These are phyloP conservation scores for Eremomyces bilateralis DNA, from an alignment of 495 filamentous ascomycete genomes.

Conservation along the genomic window DNA sequence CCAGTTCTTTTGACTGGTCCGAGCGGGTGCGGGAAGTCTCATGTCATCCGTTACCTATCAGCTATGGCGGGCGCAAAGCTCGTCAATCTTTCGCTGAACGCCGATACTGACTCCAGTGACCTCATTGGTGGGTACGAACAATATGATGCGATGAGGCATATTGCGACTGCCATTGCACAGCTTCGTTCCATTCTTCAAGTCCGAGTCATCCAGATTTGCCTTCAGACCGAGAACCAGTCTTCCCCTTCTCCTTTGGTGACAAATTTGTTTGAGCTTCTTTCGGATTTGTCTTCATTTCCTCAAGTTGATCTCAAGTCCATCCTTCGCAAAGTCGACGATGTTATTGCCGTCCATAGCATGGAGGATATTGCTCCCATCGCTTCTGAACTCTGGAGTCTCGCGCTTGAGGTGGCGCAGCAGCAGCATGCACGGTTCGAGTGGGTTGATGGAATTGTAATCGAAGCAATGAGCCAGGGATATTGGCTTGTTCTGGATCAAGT, in stretches of 20 bases:
- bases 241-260: background rate
- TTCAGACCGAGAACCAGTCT: background rate
- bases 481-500: conserved; percentile 96
- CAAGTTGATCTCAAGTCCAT: conserved; percentile 2
- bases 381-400: conserved; percentile 19
- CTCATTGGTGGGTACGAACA: conserved; percentile 94
- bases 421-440: conserved; percentile 77
- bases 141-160: conserved; percentile 51
- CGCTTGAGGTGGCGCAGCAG: conserved; percentile 19
- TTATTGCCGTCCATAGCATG: background rate
- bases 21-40: conserved; percentile 72
- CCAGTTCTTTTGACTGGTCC: conserved; percentile 76
- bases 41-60: conserved; percentile 57
- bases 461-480: conserved; percentile 62
- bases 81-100: conserved; percentile 62
- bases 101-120: conserved; percentile 91
- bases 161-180: conserved; percentile 17
- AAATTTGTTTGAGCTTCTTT: conserved; percentile 2
- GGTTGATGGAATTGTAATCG: conserved; percentile 79
- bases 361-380: conserved; percentile 18
- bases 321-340: background rate
- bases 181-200: no score
- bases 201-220: no score
- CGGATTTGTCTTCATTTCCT: no score
- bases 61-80: conserved; percentile 48